Evolutionary conservation across 495 filamentous ascomycete species (phyloP).

Genomic region (Podospora bellae-mahoneyi): DNA sequence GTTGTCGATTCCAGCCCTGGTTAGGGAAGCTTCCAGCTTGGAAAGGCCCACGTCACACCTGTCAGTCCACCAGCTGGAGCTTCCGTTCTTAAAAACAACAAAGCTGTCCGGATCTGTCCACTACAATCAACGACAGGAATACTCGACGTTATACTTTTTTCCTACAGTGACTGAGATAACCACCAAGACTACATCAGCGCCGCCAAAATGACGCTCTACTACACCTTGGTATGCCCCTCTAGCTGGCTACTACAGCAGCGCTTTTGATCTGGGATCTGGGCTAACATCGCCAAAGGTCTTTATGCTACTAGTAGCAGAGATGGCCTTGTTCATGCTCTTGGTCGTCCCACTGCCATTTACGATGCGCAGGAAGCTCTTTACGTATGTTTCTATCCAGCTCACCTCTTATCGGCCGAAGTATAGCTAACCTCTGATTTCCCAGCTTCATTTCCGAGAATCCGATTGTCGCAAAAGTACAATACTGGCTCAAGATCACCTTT

Average conservation of each 20-base stretch:
- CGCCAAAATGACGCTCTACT: slow-evolving; percentile 94
- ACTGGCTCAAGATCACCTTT: slow-evolving; percentile 79
- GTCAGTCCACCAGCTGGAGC: not conserved
- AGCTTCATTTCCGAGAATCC: slow-evolving; percentile 82
- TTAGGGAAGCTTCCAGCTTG: slow-evolving; percentile 13
- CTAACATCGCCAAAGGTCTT: slow-evolving; percentile 65
- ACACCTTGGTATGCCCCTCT: slow-evolving; percentile 74
- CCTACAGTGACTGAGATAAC: not conserved
- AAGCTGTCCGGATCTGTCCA: not conserved
- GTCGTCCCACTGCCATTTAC: slow-evolving; percentile 89
- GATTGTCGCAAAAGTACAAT: slow-evolving; percentile 50
- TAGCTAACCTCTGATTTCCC: slow-evolving; percentile 2
- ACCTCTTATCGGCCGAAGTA: not conserved
- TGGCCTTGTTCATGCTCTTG: slow-evolving; percentile 85
- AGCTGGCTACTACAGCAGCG: too few species aligned
- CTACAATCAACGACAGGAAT: slow-evolving; percentile 6
- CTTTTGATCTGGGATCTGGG: not conserved
- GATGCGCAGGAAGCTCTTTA: slow-evolving; percentile 82
- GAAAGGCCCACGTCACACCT: slow-evolving; percentile 35
- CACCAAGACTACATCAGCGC: not conserved
- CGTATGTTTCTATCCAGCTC: slow-evolving; percentile 47
- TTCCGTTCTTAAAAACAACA: slow-evolving; percentile 4
- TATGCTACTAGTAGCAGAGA: slow-evolving; percentile 85
- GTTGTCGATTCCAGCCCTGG: slow-evolving; percentile 24
- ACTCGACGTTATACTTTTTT: slow-evolving; percentile 7